These are phyloP conservation scores for Rhizoclosmatium globosum DNA, from an alignment of 192 early-diverging fungal genomes.

Conservation along the genomic window DNA sequence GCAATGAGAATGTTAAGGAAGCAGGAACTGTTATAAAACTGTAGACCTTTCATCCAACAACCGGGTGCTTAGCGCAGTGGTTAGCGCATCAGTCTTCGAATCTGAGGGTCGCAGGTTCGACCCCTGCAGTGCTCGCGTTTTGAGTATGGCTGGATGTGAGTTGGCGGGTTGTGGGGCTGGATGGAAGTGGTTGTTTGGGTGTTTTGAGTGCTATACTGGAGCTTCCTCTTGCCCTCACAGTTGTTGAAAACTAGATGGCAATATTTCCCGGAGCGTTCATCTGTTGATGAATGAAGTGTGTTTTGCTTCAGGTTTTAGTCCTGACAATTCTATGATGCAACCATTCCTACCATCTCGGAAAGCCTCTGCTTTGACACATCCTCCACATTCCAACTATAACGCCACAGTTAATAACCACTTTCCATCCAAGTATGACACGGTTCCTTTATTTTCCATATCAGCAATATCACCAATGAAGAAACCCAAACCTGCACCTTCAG, in stretches of 20 bases:
- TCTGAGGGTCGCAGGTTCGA: too few species aligned
- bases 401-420: background rate
- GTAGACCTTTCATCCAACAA: too few species aligned
- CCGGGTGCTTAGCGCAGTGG: too few species aligned
- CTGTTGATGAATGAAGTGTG: background rate
- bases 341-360: background rate
- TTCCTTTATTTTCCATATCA: background rate
- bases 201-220: too few species aligned
- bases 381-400: background rate
- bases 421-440: background rate
- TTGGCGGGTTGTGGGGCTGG: too few species aligned
- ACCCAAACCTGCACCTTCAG: background rate
- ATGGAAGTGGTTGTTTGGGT: too few species aligned
- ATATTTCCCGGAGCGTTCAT: background rate
- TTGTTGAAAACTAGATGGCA: background rate
- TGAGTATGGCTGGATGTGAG: too few species aligned
- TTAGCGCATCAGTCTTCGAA: too few species aligned
- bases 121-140: too few species aligned
- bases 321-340: slow-evolving; percentile 1
- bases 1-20: too few species aligned
- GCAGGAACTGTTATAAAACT: too few species aligned
- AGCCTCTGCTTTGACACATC: background rate
- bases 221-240: background rate
- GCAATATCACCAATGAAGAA: background rate
- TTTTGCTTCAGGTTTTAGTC: too few species aligned